Base-by-base conservation (phyloP, 148 eudicot genomes). In the Camellia lanceoleosa region DNA sequence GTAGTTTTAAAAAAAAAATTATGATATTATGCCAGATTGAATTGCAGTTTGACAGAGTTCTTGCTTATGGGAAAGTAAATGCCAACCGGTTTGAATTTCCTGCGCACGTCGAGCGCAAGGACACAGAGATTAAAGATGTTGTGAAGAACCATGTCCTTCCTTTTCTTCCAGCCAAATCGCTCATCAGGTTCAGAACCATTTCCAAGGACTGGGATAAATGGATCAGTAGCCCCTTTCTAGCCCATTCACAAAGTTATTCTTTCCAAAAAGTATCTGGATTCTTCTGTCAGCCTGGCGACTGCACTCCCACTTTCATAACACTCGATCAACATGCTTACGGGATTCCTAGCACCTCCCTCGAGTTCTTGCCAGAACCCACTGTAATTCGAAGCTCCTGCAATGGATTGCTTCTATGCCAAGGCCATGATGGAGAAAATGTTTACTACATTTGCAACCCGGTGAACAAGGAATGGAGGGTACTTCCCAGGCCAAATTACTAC, bases 151-250 rank as follows among this genome's bases (percentile, higher is more conserved):
- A 80, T 5, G 82, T 59, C 44, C 82, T 80, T 42, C 70, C 76
- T 23, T 79, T 79, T n/a, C 82, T 79, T n/a, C 82, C 82, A 14
- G 76, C 82, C 23, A 71, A 79, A 71, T 79, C 82, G 61, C 77
- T 79, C 9, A 15, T 38, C 46, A 63, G 77, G 72, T 80, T 80
- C 77, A 73, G 46, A 73, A 16, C 72, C 23, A 78, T 80, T 51
- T 80, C 82, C 5, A 80, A 64, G 77, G 82, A 73, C 19, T 80
- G 82, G 82, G 58, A 73, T 43, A 4, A 20, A 52, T 80, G 82
- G 82, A 80, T 80, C 15, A 19, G 42, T 9, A 52, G 78, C 13
- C 82, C 82, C 49, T 52, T 80, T 18, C 30, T 80, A 52, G 71
- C 82, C 58, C 82, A 80, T 64, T 51, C 51, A 62, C 82, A 80